These are phyloP conservation scores for Rhododendron simsii DNA, from an alignment of 148 eudicot species.

Conservation along the genomic window DNA sequence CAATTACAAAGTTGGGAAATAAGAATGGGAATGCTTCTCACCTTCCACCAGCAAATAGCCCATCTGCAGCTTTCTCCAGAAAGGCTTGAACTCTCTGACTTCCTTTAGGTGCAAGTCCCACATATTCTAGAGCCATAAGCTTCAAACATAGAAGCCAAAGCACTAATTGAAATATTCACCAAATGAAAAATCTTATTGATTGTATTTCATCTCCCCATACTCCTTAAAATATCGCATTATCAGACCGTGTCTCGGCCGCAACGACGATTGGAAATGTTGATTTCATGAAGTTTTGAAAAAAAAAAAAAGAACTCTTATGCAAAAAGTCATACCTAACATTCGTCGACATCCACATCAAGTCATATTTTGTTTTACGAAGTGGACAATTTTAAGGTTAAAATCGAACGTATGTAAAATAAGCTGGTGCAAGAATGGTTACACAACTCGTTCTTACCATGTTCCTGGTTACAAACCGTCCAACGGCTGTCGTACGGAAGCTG, in stretches of 20 bases:
- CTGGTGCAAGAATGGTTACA: not conserved
- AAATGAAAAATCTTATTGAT: not conserved
- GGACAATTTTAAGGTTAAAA: not conserved
- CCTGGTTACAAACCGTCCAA: slow-evolving; percentile 75
- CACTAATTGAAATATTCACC: not conserved
- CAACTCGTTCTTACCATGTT: slow-evolving; percentile 54
- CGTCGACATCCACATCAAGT: not conserved
- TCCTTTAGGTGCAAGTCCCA: slow-evolving; percentile 87
- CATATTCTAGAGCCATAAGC: slow-evolving; percentile 67
- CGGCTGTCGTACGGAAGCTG: slow-evolving; percentile 72
- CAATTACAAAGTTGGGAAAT: not conserved
- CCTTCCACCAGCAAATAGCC: slow-evolving; percentile 84
- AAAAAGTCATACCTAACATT: not conserved
- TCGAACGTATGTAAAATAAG: not conserved
- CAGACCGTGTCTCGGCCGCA: not conserved
- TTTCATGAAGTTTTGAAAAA: not conserved
- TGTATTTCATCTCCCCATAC: not conserved
- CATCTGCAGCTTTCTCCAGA: slow-evolving; percentile 91
- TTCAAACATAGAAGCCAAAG: slow-evolving; percentile 17
- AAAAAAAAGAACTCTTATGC: not conserved
- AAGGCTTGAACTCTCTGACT: slow-evolving; percentile 87
- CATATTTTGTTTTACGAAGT: not conserved
- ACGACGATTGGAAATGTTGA: not conserved
- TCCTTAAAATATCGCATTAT: not conserved
- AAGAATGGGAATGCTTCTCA: slow-evolving; percentile 21